phyloP scores from a whole-genome alignment of 805 yeast genomes.

The Yarrowia sp. region DNA sequence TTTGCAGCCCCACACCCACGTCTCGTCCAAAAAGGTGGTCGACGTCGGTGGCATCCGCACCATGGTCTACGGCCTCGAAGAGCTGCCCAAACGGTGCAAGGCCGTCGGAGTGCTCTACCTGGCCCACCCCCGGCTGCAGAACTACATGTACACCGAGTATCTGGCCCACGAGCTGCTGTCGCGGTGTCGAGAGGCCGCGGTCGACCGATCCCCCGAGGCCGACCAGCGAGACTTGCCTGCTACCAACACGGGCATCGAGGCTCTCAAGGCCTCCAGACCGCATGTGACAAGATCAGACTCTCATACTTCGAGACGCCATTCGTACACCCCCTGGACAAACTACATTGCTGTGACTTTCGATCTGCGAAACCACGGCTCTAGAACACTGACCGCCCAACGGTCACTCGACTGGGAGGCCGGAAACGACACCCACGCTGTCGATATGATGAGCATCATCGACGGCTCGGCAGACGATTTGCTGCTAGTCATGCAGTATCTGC shows the following conservation, averaged over 20 bases:
- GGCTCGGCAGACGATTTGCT: constrained; percentile 57
- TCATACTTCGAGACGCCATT: constrained; percentile 42
- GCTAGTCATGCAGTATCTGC: constrained; percentile 56
- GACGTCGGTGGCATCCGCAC: constrained; percentile 35
- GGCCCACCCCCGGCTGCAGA: constrained; percentile 57
- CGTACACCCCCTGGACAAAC: constrained; percentile 41
- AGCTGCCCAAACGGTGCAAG: constrained; percentile 38
- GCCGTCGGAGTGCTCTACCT: constrained; percentile 45
- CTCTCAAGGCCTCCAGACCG: constrained; percentile 5
- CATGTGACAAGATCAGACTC: constrained; percentile 8
- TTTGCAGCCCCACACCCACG: constrained; percentile 34
- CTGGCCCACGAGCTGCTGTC: constrained; percentile 53
- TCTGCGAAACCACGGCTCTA: constrained; percentile 62
- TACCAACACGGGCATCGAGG: constrained; percentile 28
- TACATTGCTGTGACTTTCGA: constrained; percentile 61
- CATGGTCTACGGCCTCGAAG: constrained; percentile 39
- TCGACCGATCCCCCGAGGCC: constrained; percentile 20
- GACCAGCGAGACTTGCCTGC: constrained; percentile 27
- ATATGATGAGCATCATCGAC: constrained; percentile 58
- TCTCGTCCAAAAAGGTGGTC: constrained; percentile 37
- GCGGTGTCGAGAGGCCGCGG: constrained; percentile 39
- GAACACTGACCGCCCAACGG: constrained; percentile 51
- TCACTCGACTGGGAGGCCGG: constrained; percentile 59
- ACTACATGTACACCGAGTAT: constrained; percentile 52
- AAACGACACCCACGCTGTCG: constrained; percentile 59